A percentile compares a stretch with the other conserved stretches of the same genome.
Evolutionary conservation across 108 stramenopile genomes (phyloP).

Genomic region (Heterococcus sp.): DNA sequence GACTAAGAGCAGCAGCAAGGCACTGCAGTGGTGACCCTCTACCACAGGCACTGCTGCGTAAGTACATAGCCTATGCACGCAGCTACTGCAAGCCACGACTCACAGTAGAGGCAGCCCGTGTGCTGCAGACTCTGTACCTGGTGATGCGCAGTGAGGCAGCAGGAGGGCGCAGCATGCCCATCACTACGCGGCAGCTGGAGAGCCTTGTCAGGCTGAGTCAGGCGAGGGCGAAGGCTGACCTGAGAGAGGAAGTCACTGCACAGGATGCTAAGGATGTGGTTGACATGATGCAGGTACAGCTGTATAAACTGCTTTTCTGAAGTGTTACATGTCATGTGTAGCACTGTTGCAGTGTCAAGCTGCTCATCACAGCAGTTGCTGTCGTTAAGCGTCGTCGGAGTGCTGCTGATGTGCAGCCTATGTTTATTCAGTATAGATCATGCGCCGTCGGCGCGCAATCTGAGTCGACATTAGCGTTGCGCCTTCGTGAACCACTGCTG

Average conservation of each 20-base stretch:
- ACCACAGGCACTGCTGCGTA: constrained; percentile 69
- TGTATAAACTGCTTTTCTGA: too few species aligned
- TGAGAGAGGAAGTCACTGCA: constrained; percentile 77
- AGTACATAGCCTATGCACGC: constrained; percentile 92
- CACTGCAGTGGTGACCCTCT: constrained; percentile 70
- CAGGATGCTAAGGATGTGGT: constrained; percentile 97
- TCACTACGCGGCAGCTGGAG: constrained; percentile 94
- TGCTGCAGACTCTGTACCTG: constrained; percentile 84
- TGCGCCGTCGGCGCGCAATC: too few species aligned
- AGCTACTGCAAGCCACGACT: constrained; percentile 86
- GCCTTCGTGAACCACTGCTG: too few species aligned
- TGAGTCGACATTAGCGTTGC: too few species aligned
- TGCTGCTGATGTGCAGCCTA: too few species aligned
- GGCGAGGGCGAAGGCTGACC: constrained; percentile 89
- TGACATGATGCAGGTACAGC: constrained; percentile 65
- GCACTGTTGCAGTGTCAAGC: too few species aligned
- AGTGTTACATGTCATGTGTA: too few species aligned
- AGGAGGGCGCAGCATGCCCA: constrained; percentile 62
- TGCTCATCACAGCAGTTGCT: too few species aligned
- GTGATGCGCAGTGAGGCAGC: constrained; percentile 62
- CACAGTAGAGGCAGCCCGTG: constrained; percentile 72
- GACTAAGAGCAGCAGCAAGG: constrained; percentile 72
- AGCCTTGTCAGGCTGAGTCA: constrained; percentile 72
- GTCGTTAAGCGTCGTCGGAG: too few species aligned
- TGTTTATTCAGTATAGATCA: too few species aligned